Base-by-base conservation (phyloP, 2,329 filamentous ascomycete species). In the Fusarium verrucosum region DNA sequence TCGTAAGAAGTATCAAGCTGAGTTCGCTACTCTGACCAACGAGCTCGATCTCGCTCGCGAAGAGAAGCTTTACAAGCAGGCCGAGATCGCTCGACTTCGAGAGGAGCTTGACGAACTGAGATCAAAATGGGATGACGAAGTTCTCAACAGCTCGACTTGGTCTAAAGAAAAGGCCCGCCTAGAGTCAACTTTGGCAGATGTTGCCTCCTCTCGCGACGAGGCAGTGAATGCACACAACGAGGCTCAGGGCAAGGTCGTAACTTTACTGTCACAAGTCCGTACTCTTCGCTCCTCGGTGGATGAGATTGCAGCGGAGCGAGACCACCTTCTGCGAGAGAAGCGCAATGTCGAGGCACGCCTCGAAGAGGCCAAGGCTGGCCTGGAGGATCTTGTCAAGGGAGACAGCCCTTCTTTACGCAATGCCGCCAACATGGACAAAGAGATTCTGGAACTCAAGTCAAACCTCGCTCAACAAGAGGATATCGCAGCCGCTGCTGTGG, bases 71-170 rank as follows among this genome's bases (percentile, higher is more conserved):
- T 97, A 81, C 85, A 94, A 85, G 85, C 92, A 95, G 69, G 87
- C 91, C 32, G 94, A 97, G 77, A 96, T 94, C 65, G 86, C 90
- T 16, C 89, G 92, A 40, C 84, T 99, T 50, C 90, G 94, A n/a
- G 94, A 98, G 75, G 95, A 99, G 78, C 87, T 98, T 22, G 95
- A 99, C 71, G 93, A 97, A 71, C 85, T 98, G 57, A 89, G 95
- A 67, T 93, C 89, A 69, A 98, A 98, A 80, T 98, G 95, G 94
- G 95, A 99, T 72, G 92, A 98, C 71, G 94, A 99, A 78, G 92
- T 98, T 11, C 87, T 98, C 70, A 98, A 98, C 79, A 96, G 92
- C 77, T 96, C 93, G 16, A 97, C 94, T 1, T 98, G 95, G 94
- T 94, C 94, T 13, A 99, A 99, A 81, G 94, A 99, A 80, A 98